Percentiles rank a stretch among this genome's conserved stretches.
Conservation (phyloP, 176 grass and related monocot species). For the Ensete ventricosum region DNA sequence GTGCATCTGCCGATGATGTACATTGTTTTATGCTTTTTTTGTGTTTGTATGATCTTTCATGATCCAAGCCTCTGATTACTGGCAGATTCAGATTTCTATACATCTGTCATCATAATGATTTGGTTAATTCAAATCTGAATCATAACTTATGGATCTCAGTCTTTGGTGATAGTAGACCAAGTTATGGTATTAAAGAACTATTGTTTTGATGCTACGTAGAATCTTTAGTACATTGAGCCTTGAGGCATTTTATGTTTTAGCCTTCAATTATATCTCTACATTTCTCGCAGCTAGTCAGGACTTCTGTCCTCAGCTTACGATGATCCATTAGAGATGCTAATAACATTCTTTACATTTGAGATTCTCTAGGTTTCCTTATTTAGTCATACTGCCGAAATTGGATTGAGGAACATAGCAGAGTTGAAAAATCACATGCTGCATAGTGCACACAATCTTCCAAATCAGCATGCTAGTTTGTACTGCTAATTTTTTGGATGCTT, state of each 20-base stretch:
- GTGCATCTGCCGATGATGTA: too few species aligned
- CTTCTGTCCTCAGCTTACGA: too few species aligned
- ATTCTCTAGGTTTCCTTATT: too few species aligned
- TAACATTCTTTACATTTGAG: too few species aligned
- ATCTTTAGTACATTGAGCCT: neutral
- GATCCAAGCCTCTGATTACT: too few species aligned
- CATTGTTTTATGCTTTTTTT: too few species aligned
- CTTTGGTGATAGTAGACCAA: neutral
- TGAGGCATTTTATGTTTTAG: neutral
- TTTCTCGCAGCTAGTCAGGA: too few species aligned
- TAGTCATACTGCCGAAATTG: too few species aligned
- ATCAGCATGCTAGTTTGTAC: neutral
- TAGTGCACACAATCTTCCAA: neutral
- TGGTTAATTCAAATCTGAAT: neutral
- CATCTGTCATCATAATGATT: neutral
- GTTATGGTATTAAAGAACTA: neutral
- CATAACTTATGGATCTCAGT: neutral
- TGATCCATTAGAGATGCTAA: too few species aligned
- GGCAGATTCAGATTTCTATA: neutral
- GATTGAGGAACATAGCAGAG: neutral
- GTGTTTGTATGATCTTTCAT: too few species aligned
- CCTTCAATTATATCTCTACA: too few species aligned
- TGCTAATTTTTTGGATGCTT: neutral
- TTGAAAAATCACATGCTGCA: neutral
- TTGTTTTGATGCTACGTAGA: neutral